Conservation (phyloP, 202 grass and related monocot species). For the Brachypodium distachyon region DNA sequence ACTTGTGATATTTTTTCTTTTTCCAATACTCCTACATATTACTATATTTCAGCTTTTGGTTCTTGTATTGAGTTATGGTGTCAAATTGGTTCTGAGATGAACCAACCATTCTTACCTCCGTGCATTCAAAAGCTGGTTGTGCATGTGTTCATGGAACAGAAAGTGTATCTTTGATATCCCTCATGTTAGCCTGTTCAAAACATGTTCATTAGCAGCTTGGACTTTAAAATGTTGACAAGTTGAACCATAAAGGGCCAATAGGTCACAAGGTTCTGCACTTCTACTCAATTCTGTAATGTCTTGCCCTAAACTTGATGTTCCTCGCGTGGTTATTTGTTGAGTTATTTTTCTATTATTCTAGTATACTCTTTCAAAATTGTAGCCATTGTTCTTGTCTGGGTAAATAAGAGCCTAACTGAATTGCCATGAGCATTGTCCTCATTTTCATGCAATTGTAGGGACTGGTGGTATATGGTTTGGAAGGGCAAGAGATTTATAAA, state of each 20-base stretch:
- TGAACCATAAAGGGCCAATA: not conserved
- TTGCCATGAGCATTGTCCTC: not conserved
- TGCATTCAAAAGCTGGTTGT: not conserved
- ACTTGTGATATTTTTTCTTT: no score
- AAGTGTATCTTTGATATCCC: not conserved
- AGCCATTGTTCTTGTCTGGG: not conserved
- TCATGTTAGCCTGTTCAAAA: not conserved
- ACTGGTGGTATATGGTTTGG: conserved; percentile 77
- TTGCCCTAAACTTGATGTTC: not conserved
- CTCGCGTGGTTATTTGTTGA: not conserved
- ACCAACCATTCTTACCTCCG: not conserved
- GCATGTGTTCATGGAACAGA: not conserved
- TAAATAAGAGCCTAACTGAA: not conserved
- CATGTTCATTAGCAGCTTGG: not conserved
- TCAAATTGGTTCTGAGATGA: not conserved
- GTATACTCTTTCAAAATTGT: not conserved
- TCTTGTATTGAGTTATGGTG: not conserved
- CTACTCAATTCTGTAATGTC: not conserved
- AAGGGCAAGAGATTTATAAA: conserved; percentile 82
- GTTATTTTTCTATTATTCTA: not conserved
- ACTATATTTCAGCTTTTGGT: not conserved
- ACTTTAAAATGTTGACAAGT: not conserved
- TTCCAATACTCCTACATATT: no score
- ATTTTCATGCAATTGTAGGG: conserved; percentile 53
- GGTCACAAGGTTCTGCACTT: not conserved